phyloP scores from a whole-genome alignment of 306 rosid species.

The Castanea mollissima region DNA sequence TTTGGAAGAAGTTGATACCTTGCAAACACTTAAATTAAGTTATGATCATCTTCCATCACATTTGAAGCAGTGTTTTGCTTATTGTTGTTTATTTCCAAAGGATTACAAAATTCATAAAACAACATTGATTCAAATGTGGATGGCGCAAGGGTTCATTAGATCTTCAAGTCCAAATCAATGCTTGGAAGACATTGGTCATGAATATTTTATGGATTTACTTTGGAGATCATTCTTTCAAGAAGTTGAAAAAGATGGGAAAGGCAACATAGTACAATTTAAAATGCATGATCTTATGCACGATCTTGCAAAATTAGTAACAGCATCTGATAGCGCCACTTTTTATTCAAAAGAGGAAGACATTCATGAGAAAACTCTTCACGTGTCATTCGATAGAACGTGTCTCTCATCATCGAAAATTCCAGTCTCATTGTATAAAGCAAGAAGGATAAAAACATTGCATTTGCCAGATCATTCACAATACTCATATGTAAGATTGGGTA shows the following conservation, averaged over 20 bases:
- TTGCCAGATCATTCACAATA: rapidly evolving
- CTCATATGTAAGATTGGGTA: rapidly evolving
- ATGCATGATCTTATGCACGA: too few relatives aligned
- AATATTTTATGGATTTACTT: background rate
- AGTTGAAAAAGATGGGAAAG: background rate
- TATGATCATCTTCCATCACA: background rate
- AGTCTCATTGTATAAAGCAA: too few relatives aligned
- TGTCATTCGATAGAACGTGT: too few relatives aligned
- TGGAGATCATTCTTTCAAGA: constrained; percentile 9
- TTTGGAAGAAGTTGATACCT: background rate
- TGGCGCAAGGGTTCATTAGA: constrained; percentile 11
- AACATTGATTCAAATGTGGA: constrained; percentile 1
- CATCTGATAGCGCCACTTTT: too few relatives aligned
- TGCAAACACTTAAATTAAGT: background rate
- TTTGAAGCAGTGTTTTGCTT: constrained; percentile 1
- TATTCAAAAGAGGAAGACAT: too few relatives aligned
- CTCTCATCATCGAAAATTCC: rapidly evolving
- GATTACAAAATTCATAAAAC: background rate
- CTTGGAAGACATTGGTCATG: constrained; percentile 1
- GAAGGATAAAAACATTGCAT: background rate
- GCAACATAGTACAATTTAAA: too few relatives aligned
- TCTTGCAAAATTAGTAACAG: too few relatives aligned
- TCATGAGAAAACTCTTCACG: too few relatives aligned
- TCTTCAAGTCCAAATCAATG: background rate
- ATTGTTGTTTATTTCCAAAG: constrained; percentile 17